Evolutionary conservation across 192 early-diverging fungal species (phyloP), one percentile per base, ranked within the genome.

Genomic region (Coemansia sp.): DNA sequence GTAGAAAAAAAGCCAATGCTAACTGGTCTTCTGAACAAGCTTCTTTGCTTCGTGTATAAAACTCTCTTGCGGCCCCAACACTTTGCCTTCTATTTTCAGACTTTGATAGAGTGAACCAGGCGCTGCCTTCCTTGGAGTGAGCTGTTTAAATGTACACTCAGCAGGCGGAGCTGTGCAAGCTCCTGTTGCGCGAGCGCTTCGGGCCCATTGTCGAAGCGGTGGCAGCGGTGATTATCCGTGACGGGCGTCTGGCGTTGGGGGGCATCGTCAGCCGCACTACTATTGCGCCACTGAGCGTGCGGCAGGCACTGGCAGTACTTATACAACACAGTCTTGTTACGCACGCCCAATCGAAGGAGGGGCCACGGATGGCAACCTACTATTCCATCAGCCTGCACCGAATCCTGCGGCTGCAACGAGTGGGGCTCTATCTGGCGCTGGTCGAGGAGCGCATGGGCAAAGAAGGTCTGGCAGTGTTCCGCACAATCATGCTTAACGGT

Each of bases 321-420:
- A 91, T 97, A 51, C 95, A 97, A 74, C 95, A 97, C 76, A 85
- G 87, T 67, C 57, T 94, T 3, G 89, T 78, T 10, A 87, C 87
- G 7, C 93, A 89, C 67, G 88, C 91, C 6, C 88, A 90, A 65
- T 51, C 74, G 3, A 59, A 78, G 25, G 92, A 92, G 57, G 84
- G 85, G 1, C 33, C 61, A 29, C 81, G 87, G n/a, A 83, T 84
- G 29, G 74, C 82, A 4, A 87, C 87, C 7, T 92, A 89, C 77
- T 97, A 95, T 68, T 78, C 86, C 14, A 59, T 88, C 57, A 84
- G 83, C 55, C 30, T 78, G 23, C 52, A 74, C 11, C 79, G 79
- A 17, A 81, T 94, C 9, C 68, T 93, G 57, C 67, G 92, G 62
- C 64, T 89, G 29, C 68, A 83, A 36, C 68, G 88, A 19, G 77